Conservation (phyloP, 2,329 filamentous ascomycete genomes). For the Dothidotthia symphoricarpi region DNA sequence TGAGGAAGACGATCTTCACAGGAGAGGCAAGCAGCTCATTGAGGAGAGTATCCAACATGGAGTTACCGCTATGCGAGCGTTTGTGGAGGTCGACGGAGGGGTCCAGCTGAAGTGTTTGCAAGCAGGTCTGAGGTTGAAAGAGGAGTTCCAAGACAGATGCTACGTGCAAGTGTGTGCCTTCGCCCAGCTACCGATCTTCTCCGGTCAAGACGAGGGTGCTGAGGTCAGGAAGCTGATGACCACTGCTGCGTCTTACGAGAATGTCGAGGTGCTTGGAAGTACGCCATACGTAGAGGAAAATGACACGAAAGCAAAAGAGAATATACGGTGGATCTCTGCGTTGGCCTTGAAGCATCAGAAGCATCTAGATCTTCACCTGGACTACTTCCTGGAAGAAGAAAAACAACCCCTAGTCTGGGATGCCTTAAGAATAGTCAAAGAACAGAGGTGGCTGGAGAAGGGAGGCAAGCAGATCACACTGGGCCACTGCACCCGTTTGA, state of each 20-base stretch:
- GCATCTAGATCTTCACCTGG: slow-evolving; percentile 69
- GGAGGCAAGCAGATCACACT: slow-evolving; percentile 45
- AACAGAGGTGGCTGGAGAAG: slow-evolving; percentile 50
- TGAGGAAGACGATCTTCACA: slow-evolving; percentile 60
- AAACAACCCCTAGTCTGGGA: slow-evolving; percentile 55
- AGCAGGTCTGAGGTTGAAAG: slow-evolving; percentile 58
- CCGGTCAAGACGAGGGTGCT: slow-evolving; percentile 50
- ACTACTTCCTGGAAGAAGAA: slow-evolving; percentile 61
- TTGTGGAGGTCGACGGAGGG: slow-evolving; percentile 67
- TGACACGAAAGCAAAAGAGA: slow-evolving; percentile 50
- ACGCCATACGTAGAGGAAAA: slow-evolving; percentile 68
- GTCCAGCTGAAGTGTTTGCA: slow-evolving; percentile 59
- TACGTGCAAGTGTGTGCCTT: slow-evolving; percentile 68
- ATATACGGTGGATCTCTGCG: slow-evolving; percentile 63
- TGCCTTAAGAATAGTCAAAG: slow-evolving; percentile 53
- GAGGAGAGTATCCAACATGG: slow-evolving; percentile 63
- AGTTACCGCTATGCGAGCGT: slow-evolving; percentile 68
- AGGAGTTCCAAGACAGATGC: slow-evolving; percentile 53
- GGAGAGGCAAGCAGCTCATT: slow-evolving; percentile 63
- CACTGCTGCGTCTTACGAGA: slow-evolving; percentile 42
- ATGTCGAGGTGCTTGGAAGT: slow-evolving; percentile 62
- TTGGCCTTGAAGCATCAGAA: slow-evolving; percentile 52
- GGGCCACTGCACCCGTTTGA: slow-evolving; percentile 68
- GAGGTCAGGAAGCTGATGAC: slow-evolving; percentile 54
- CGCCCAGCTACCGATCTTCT: slow-evolving; percentile 68